Conservation (phyloP, 768 basidiomycete species). For the Sistotremastrum suecicum region DNA sequence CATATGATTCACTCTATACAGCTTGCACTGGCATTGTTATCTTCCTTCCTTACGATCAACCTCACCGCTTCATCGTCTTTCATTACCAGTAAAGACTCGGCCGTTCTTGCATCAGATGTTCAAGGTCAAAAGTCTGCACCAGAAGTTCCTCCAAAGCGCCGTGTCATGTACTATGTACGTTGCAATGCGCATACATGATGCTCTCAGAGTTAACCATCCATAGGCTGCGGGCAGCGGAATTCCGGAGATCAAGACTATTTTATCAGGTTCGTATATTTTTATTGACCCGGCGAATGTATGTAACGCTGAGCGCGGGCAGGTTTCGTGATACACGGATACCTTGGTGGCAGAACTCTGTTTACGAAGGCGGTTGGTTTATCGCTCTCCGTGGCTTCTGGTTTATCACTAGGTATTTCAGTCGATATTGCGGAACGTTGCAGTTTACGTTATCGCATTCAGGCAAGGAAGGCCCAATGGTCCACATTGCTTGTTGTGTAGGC, state of each 20-base stretch:
- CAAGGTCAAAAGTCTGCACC: constrained; percentile 11
- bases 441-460: constrained; percentile 18
- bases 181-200: not conserved
- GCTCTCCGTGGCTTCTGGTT: constrained; percentile 82
- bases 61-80: constrained; percentile 86
- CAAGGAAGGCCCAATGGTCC: constrained; percentile 74
- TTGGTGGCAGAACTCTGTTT: constrained; percentile 79
- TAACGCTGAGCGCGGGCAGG: constrained; percentile 28
- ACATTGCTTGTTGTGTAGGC: constrained; percentile 84
- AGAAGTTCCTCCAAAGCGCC: constrained; percentile 33
- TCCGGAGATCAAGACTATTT: constrained; percentile 91
- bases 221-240: constrained; percentile 93
- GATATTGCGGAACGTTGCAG: constrained; percentile 5
- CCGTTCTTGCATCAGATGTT: constrained; percentile 40
- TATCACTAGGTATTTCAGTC: constrained; percentile 52
- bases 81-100: constrained; percentile 78
- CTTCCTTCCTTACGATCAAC: constrained; percentile 71
- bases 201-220: constrained; percentile 7
- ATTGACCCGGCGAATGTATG: not conserved
- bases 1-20: constrained; percentile 16
- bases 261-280: constrained; percentile 42
- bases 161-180: constrained; percentile 74
- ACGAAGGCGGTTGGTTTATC: constrained; percentile 85
- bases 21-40: constrained; percentile 58
- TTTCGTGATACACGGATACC: constrained; percentile 95